phyloP scores from a whole-genome alignment of 306 rosid genomes.

The Quillaja saponaria region DNA sequence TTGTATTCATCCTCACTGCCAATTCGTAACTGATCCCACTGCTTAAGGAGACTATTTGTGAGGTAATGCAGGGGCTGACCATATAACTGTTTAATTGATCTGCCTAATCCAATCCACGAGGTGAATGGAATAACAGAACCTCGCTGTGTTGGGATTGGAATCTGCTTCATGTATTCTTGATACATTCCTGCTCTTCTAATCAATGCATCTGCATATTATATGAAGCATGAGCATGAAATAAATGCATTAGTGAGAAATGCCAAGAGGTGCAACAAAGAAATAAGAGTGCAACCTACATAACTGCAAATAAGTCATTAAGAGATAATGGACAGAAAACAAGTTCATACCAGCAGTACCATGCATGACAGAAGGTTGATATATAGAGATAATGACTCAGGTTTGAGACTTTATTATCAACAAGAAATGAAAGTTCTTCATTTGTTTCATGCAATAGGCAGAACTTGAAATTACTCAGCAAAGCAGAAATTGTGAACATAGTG shows the following conservation, averaged over 20 bases:
- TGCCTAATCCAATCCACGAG: constrained; percentile 86
- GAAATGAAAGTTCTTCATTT: neutral
- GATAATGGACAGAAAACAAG: constrained; percentile 1
- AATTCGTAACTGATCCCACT: constrained; percentile 85
- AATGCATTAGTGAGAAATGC: constrained; percentile 7
- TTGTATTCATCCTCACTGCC: constrained; percentile 56
- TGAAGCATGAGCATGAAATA: constrained; percentile 19
- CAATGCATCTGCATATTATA: constrained; percentile 49
- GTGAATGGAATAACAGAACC: constrained; percentile 80
- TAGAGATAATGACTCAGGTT: neutral
- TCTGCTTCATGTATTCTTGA: constrained; percentile 87
- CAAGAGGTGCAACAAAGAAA: constrained; percentile 8
- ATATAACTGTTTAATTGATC: constrained; percentile 74
- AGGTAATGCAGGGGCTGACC: constrained; percentile 94
- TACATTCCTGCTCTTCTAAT: constrained; percentile 78
- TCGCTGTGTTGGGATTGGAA: constrained; percentile 69
- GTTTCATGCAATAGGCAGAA: constrained; percentile 10
- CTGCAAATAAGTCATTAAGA: neutral
- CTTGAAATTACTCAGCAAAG: constrained; percentile 20
- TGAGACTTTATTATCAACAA: neutral
- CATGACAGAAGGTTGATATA: constrained; percentile 1
- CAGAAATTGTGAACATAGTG: neutral
- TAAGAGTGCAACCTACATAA: neutral
- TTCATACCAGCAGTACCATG: neutral
- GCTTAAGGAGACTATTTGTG: constrained; percentile 75